These are phyloP conservation scores for Liquidambar formosana DNA, from an alignment of 164 flowering plant genomes.

Conservation along the genomic window DNA sequence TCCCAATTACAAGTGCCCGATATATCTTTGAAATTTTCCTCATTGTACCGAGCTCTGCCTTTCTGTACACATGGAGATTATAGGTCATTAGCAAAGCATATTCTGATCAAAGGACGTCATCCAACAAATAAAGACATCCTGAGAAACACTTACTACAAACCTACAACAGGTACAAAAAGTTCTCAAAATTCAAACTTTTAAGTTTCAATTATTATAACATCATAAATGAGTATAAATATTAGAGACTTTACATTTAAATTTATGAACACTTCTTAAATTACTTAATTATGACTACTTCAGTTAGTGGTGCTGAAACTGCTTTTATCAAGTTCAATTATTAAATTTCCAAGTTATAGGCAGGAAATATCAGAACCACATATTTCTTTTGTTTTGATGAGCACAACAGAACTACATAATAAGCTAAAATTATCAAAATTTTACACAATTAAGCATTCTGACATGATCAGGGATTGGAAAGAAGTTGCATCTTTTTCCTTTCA, in stretches of 20 bases:
- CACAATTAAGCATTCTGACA: neutral
- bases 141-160: neutral
- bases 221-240: no score
- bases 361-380: neutral
- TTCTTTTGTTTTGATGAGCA: neutral
- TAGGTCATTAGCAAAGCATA: slow-evolving; percentile 8
- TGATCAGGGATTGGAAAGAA: neutral
- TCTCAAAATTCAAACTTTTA: no score
- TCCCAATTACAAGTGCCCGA: slow-evolving; percentile 74
- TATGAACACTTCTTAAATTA: no score
- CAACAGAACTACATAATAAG: neutral
- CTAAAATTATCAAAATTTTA: neutral
- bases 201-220: no score
- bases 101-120: neutral
- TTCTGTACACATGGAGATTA: slow-evolving; percentile 29
- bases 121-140: slow-evolving; percentile 2
- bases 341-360: neutral
- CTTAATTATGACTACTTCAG: no score
- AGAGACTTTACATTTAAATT: no score
- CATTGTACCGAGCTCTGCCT: slow-evolving; percentile 17
- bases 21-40: slow-evolving; percentile 75
- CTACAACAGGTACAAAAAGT: no score
- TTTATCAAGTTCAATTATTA: neutral
- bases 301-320: neutral
- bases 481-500: neutral